Evolutionary conservation across 2,329 filamentous ascomycete genomes (phyloP).

Genomic region (Epicoccum sorghinum): DNA sequence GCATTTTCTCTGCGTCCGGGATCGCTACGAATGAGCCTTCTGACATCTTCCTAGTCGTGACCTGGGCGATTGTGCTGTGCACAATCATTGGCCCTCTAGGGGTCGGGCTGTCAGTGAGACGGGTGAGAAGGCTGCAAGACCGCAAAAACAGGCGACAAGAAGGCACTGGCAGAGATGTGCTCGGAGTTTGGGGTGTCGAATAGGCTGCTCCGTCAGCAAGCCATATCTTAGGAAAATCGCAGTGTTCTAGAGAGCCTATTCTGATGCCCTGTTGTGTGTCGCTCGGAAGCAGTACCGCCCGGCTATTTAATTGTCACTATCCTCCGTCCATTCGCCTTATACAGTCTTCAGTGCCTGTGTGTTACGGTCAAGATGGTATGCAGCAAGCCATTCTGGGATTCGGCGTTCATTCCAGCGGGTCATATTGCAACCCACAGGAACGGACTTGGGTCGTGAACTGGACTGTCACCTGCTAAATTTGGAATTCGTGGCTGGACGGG

Average conservation of each 20-base stretch:
- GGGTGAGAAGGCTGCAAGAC: slow-evolving; percentile 52
- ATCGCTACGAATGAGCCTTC: slow-evolving; percentile 35
- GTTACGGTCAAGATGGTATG: too few species aligned
- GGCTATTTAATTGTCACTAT: neutral
- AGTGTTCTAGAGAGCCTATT: neutral
- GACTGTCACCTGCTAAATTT: neutral
- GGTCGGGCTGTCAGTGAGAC: slow-evolving; percentile 58
- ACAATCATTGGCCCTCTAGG: slow-evolving; percentile 61
- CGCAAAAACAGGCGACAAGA: slow-evolving; percentile 37
- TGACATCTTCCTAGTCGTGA: slow-evolving; percentile 60
- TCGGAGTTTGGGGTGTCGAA: slow-evolving; percentile 54
- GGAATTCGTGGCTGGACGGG: neutral
- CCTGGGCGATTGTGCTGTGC: slow-evolving; percentile 64
- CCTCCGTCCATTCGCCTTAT: too few species aligned
- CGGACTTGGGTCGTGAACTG: neutral
- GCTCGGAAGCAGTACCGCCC: neutral
- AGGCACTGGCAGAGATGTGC: slow-evolving; percentile 48
- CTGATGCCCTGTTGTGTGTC: neutral
- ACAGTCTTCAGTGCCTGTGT: too few species aligned
- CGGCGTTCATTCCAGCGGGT: neutral
- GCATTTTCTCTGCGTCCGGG: slow-evolving; percentile 51
- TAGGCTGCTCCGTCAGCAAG: slow-evolving; percentile 1
- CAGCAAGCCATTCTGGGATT: neutral
- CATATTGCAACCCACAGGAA: too few species aligned
- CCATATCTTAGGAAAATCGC: neutral